A percentile compares a stretch with the other conserved stretches of the same genome.
Conservation (phyloP, 2,329 filamentous ascomycete species). For the Aspergillus fumigatiaffinis region DNA sequence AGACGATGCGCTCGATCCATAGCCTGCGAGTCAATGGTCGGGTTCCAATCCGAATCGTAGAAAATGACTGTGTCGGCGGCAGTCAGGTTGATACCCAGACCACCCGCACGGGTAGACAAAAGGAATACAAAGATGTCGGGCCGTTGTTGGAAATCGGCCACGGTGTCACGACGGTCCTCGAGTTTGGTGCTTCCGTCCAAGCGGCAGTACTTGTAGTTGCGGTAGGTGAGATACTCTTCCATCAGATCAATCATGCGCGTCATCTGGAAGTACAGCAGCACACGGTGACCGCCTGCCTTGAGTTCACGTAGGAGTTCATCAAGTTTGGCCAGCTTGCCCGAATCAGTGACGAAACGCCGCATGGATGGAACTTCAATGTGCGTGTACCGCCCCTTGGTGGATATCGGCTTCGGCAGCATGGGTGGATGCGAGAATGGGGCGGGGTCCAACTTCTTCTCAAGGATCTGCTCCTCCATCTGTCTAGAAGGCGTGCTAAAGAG, state of each 20-base stretch:
- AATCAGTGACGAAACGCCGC: conserved; percentile 96
- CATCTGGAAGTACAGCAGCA: conserved; percentile 99
- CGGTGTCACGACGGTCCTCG: conserved; percentile 93
- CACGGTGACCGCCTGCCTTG: conserved; percentile 88
- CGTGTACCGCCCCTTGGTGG: conserved; percentile 78
- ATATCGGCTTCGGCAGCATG: conserved; percentile 73
- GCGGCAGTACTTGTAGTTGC: conserved; percentile 98
- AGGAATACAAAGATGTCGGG: conserved; percentile 97
- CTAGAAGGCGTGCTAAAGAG: conserved; percentile 62
- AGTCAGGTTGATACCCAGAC: conserved; percentile 95
- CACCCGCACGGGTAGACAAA: conserved; percentile 91
- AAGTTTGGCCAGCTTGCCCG: conserved; percentile 88
- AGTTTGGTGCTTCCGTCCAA: conserved; percentile 96
- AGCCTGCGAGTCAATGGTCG: conserved; percentile 95
- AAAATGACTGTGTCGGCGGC: conserved; percentile 98
- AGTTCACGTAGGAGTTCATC: conserved; percentile 83
- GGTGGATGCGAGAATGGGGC: conserved; percentile 55
- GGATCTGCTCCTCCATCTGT: conserved; percentile 66
- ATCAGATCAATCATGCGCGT: conserved; percentile 99
- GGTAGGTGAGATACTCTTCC: conserved; percentile 98
- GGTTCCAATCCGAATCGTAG: conserved; percentile 99
- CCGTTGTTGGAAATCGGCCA: conserved; percentile 91
- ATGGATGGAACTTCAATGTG: conserved; percentile 93
- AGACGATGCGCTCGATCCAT: conserved; percentile 99
- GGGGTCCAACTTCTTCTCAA: conserved; percentile 68